Percentiles rank a stretch among this genome's conserved stretches.
Evolutionary conservation across 1,284 basidiomycete species (phyloP).

Genomic region (Ustilago shanxiensis): DNA sequence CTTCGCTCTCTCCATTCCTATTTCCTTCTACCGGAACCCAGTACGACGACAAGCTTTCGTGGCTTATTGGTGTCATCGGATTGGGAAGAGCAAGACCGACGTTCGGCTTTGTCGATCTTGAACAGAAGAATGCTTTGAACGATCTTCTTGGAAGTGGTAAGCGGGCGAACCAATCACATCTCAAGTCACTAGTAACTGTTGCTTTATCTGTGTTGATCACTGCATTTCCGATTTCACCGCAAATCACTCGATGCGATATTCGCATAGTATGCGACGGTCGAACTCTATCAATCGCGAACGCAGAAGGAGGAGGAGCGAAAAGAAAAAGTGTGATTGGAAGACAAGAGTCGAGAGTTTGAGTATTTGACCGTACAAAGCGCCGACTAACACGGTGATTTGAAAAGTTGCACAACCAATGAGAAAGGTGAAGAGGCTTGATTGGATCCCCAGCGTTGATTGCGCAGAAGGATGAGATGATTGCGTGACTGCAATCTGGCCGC

Average conservation of each 20-base stretch:
- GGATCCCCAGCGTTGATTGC: constrained; percentile 7
- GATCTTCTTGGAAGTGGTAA: neutral
- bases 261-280: neutral
- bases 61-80: too few species aligned
- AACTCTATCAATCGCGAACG: neutral
- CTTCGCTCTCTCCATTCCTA: too few species aligned
- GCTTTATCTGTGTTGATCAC: too few species aligned
- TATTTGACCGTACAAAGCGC: constrained; percentile 5
- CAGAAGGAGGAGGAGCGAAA: neutral
- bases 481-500: neutral
- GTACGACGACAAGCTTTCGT: too few species aligned
- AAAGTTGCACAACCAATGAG: neutral
- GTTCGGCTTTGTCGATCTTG: neutral
- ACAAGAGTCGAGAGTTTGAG: neutral
- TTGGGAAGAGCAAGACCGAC: too few species aligned
- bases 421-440: neutral
- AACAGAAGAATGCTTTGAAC: neutral
- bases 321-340: neutral
- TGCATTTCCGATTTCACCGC: constrained; percentile 13
- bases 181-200: too few species aligned
- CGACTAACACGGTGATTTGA: neutral
- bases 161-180: neutral
- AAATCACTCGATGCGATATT: neutral
- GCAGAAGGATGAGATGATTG: neutral
- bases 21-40: neutral